Base-by-base conservation (phyloP, 768 basidiomycete genomes). In the Suillus subalutaceus region DNA sequence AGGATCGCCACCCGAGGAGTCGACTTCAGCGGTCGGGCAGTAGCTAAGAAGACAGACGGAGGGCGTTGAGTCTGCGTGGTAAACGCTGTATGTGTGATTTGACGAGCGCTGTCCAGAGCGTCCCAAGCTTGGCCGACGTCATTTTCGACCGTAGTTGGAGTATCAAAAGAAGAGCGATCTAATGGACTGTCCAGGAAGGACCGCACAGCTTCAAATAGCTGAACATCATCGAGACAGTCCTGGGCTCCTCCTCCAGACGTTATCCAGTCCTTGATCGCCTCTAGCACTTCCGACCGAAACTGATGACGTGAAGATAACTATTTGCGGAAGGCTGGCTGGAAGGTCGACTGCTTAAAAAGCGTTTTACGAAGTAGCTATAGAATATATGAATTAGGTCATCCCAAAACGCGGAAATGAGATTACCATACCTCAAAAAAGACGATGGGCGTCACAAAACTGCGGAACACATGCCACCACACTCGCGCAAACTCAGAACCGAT, bases 401-500 rank as follows among this genome's bases (percentile, higher is more conserved):
- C 37, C 44, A n/a, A 18, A 37, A 32, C 64, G 23, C 41, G 38
- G 37, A 30, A 16, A 67, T 23, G 52, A 56, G 57, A 65, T 20
- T 2, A 20, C 71, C 85, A 58, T 71, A 93, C 93, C 88, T 94
- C 92, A 74, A 95, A 94, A 71, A 95, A 91, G 2, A 90, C 90
- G 10, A 90, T 75, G 0, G 93, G 93, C 0, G 90, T 88, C 10
- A 94, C 86, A 69, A 94, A 93, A 71, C 90, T 92, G 50, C 93
- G 83, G 73, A 92, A 95, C 23, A 87, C 86, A 67, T 85, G 88
- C 92, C 93, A 95, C 92, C 93, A 95, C 3, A 92, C 85, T 53
- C 81, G 82, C 2, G 88, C 83, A 77, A 92, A 94, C 72, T 94
- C 93, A n/a, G 1, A 72, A 79, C 56, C 87, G 84, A 78, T 94